A percentile compares a stretch with the other conserved stretches of the same genome.
phyloP scores from a whole-genome alignment of 345 rosid species.

The Rhodamnia rubescens region DNA sequence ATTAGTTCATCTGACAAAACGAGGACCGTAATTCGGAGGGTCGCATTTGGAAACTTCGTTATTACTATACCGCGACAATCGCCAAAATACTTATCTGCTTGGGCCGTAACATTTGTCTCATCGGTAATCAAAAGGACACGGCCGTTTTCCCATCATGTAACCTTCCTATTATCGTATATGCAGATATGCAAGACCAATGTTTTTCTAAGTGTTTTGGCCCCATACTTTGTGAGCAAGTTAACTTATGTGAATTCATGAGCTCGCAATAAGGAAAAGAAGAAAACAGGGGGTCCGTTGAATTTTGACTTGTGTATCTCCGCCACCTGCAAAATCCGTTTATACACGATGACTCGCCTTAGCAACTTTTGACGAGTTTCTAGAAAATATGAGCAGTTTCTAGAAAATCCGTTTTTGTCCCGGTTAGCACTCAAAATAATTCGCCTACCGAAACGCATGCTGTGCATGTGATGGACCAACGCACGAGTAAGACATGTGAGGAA shows the following conservation, averaged over 20 bases:
- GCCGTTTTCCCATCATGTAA: not conserved
- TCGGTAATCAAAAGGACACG: fast-evolving
- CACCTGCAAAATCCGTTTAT: no score
- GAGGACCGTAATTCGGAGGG: not conserved
- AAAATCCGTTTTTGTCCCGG: no score
- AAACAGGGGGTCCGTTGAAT: not conserved
- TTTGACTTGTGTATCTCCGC: not conserved
- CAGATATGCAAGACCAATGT: not conserved
- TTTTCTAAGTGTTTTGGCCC: not conserved
- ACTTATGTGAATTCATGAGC: not conserved
- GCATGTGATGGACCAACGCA: no score
- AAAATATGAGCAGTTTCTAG: no score
- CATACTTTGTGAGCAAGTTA: not conserved
- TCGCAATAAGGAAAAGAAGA: not conserved
- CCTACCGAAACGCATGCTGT: no score
- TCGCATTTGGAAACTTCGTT: not conserved
- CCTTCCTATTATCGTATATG: not conserved
- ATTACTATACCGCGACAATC: not conserved
- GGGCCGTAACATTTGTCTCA: not conserved
- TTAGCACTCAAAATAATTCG: no score
- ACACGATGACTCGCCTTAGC: no score
- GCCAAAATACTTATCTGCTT: not conserved
- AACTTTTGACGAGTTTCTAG: no score
- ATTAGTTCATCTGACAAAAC: not conserved
- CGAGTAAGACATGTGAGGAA: no score